Evolutionary conservation across 805 yeast genomes (phyloP), one percentile per base, ranked within the genome.

Genomic region (Candida broadrunensis): DNA sequence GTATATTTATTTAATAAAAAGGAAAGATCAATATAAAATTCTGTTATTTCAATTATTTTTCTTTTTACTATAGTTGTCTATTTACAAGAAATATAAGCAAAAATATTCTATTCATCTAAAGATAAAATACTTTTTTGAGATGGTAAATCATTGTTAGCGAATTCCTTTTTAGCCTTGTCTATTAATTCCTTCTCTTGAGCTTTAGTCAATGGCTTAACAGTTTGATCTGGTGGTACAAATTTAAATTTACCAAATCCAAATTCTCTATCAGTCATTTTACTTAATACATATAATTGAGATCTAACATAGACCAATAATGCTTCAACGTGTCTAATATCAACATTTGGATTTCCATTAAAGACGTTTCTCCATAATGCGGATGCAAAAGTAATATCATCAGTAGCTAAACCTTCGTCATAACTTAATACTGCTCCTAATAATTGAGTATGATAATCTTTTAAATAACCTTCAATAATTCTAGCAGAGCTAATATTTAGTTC

Each of bases 361-460:
- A 93, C 65, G 60, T 93, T 93, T 73, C 99, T 81, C 95, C 95
- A 86, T 25, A 85, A 58, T 0, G 95, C 91, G 23, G 81, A 77
- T 2, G 90, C 93, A 42, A 86, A 63, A 1, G 88, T 81, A 17
- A 82, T 76, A 62, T 88, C 96, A 45, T 86, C 86, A 19, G 88
- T 78, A 45, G 77, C 78, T 37, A 93, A 74, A 0, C 91, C 97
- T 65, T 93, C 98, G 65, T 93, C 99, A 55, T 90, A 90, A 1
- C 96, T 83, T 52, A 89, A 80, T 2, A 90, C 84, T 31, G 85
- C 75, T 35, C 99, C 99, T 60, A 91, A 78, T 53, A 93, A 70
- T 67, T 91, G 98, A 13, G 88, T 73, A 55, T 90, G 88, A 65
- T 87, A 90, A 57, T 89, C 97, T 60, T 88, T 88, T 67, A 89